Evolutionary conservation across 2,329 filamentous ascomycete species (phyloP).

Genomic region (Cladobotryum protrusum): DNA sequence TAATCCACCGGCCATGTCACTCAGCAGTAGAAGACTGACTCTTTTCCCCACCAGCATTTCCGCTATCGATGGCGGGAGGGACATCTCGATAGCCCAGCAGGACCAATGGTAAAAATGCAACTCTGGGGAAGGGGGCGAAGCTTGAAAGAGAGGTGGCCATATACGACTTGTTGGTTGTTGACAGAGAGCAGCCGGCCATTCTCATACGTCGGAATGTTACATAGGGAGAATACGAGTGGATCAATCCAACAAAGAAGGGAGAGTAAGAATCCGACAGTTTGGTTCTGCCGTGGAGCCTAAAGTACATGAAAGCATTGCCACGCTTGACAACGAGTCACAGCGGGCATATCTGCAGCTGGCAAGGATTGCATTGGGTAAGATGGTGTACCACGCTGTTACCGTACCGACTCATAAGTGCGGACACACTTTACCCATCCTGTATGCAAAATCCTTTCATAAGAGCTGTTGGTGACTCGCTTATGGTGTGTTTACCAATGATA

Average conservation of each 20-base stretch:
- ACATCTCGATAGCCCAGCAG: slow-evolving; percentile 1
- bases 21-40: not conserved
- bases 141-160: not conserved
- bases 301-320: not conserved
- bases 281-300: slow-evolving; percentile 7
- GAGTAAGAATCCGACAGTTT: slow-evolving; percentile 11
- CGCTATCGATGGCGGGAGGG: not conserved
- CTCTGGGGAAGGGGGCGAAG: slow-evolving; percentile 2
- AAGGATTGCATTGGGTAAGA: not conserved
- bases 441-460: too few relatives aligned
- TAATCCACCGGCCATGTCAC: not conserved
- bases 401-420: too few relatives aligned
- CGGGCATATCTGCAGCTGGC: slow-evolving; percentile 5
- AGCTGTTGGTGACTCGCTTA: not conserved
- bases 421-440: too few relatives aligned
- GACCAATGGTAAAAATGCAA: not conserved
- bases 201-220: not conserved
- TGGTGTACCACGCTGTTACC: not conserved
- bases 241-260: slow-evolving; percentile 6
- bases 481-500: not conserved
- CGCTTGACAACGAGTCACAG: not conserved
- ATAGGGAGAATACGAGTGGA: not conserved
- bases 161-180: not conserved
- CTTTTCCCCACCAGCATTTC: slow-evolving; percentile 2
- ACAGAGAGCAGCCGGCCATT: not conserved